phyloP scores from a whole-genome alignment of 179 eudicot species.

The Carnegiea gigantea region DNA sequence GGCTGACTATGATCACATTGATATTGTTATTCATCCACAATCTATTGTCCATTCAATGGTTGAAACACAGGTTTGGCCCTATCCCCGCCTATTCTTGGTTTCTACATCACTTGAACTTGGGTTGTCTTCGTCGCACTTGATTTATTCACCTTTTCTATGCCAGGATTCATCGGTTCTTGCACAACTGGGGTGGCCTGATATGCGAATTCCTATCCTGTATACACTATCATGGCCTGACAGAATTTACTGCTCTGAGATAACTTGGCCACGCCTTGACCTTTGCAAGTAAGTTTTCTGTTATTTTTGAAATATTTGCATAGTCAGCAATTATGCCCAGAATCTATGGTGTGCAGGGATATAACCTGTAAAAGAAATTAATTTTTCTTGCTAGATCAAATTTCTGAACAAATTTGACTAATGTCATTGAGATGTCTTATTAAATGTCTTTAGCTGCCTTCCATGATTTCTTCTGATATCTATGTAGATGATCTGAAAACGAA shows the following conservation, averaged over 20 bases:
- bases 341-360: no score
- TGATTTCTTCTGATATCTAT: neutral
- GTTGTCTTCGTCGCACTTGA: neutral
- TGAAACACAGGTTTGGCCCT: conserved; percentile 79
- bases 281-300: conserved; percentile 65
- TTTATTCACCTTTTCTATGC: conserved; percentile 2
- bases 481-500: neutral
- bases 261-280: conserved; percentile 99
- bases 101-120: neutral
- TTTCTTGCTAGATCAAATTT: neutral
- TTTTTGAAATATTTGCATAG: neutral
- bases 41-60: conserved; percentile 98
- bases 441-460: neutral
- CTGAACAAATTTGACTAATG: neutral
- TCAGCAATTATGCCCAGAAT: no score
- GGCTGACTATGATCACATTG: conserved; percentile 87
- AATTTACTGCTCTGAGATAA: conserved; percentile 83
- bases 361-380: neutral
- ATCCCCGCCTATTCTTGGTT: conserved; percentile 2
- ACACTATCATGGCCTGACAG: conserved; percentile 99
- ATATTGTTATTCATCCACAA: conserved; percentile 96
- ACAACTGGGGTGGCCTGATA: conserved; percentile 98
- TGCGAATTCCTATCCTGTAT: conserved; percentile 94
- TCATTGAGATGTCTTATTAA: neutral
- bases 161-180: conserved; percentile 97